phyloP scores from a whole-genome alignment of 345 rosid genomes.

The Leavenworthia alabamica region DNA sequence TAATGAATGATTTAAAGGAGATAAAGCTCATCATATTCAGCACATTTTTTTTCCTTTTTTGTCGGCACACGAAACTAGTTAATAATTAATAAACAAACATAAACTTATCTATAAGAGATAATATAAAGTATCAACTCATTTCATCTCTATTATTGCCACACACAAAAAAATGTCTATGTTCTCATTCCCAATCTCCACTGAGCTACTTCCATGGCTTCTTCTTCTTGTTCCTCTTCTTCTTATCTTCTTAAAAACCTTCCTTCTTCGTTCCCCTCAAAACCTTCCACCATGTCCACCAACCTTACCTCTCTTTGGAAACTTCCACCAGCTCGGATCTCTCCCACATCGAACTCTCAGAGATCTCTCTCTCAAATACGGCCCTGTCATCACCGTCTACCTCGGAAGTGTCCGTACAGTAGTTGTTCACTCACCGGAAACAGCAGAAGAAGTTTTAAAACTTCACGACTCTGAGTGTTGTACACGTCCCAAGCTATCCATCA shows the following conservation, averaged over 20 bases:
- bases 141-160: too few species aligned
- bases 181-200: conserved; percentile 1
- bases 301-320: conserved; percentile 44
- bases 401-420: conserved; percentile 43
- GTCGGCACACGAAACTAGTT: too few species aligned
- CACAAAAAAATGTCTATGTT: neutral
- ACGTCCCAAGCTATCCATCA: conserved; percentile 31
- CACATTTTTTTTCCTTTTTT: too few species aligned
- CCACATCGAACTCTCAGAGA: conserved; percentile 36
- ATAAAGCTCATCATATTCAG: too few species aligned
- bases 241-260: neutral
- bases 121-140: too few species aligned
- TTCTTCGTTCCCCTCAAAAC: conserved; percentile 11
- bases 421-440: conserved; percentile 45
- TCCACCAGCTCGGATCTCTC: conserved; percentile 42
- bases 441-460: conserved; percentile 33
- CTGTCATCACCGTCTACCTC: conserved; percentile 41
- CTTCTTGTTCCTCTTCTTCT: conserved; percentile 14
- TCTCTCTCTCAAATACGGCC: conserved; percentile 43
- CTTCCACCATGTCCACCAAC: conserved; percentile 37
- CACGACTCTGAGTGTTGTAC: conserved; percentile 37
- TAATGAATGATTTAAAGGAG: too few species aligned
- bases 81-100: too few species aligned
- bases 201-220: conserved; percentile 22
- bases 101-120: too few species aligned